Evolutionary conservation across 2,329 filamentous ascomycete genomes (phyloP).

Genomic region (Stromatinia cepivora): DNA sequence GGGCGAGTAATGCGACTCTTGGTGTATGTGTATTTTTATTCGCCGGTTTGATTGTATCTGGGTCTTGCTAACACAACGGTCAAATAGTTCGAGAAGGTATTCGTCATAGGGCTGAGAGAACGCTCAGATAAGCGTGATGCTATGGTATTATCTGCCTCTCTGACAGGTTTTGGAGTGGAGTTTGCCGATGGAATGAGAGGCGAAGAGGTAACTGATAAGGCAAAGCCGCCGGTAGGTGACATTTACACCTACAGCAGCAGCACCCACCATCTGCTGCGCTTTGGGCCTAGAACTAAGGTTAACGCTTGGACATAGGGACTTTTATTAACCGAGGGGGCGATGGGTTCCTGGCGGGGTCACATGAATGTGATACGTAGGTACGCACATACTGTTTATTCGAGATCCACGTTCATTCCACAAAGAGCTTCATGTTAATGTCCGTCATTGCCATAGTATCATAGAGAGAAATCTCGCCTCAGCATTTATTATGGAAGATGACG

Average conservation of each 20-base stretch:
- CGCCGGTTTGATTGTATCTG: no score
- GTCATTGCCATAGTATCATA: slow-evolving; percentile 28
- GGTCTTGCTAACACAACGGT: neutral
- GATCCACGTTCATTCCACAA: neutral
- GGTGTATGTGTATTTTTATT: neutral
- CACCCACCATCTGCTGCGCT: neutral
- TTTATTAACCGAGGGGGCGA: slow-evolving; percentile 30
- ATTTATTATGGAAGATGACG: slow-evolving; percentile 47
- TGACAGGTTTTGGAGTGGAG: slow-evolving; percentile 47
- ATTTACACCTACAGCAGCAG: neutral
- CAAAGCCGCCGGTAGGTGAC: slow-evolving; percentile 41
- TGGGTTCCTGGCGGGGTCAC: slow-evolving; percentile 47
- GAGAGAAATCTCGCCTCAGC: slow-evolving; percentile 37
- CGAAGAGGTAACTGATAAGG: slow-evolving; percentile 45
- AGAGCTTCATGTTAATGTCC: neutral
- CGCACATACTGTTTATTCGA: slow-evolving; percentile 6
- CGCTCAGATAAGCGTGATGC: slow-evolving; percentile 52
- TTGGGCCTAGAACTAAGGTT: neutral
- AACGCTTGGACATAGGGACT: slow-evolving; percentile 13
- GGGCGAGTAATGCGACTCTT: slow-evolving; percentile 2
- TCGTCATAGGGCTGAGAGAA: slow-evolving; percentile 49
- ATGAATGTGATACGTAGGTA: slow-evolving; percentile 43
- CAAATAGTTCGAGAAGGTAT: slow-evolving; percentile 46
- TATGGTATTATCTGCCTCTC: slow-evolving; percentile 45
- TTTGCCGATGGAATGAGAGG: slow-evolving; percentile 48